Evolutionary conservation across 495 filamentous ascomycete genomes (phyloP).

Genomic region (Aspergillus carlsbadensis): DNA sequence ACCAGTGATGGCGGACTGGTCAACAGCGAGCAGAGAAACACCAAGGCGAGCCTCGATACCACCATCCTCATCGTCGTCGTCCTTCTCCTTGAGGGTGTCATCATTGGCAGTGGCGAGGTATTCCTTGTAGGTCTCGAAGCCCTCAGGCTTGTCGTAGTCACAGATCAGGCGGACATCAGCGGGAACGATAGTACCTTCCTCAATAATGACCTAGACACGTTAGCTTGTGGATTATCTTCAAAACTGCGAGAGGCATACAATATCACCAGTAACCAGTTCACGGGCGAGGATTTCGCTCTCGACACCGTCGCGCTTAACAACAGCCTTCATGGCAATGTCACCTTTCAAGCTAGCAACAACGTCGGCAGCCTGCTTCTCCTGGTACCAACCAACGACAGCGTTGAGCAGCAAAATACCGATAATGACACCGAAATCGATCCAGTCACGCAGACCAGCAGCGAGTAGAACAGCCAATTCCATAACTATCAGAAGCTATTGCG

Average conservation of each 20-base stretch:
- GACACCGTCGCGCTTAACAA: slow-evolving; percentile 67
- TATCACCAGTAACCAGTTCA: slow-evolving; percentile 79
- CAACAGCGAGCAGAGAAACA: slow-evolving; percentile 62
- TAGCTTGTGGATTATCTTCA: not conserved
- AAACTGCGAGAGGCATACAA: slow-evolving; percentile 49
- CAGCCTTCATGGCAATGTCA: slow-evolving; percentile 79
- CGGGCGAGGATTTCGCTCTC: slow-evolving; percentile 74
- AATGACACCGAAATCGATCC: slow-evolving; percentile 85
- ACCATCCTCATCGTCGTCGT: slow-evolving; percentile 55
- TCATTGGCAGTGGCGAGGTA: slow-evolving; percentile 56
- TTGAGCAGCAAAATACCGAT: slow-evolving; percentile 80
- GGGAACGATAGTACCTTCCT: slow-evolving; percentile 75
- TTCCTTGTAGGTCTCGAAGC: slow-evolving; percentile 69
- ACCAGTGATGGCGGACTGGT: slow-evolving; percentile 77
- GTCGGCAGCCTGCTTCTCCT: slow-evolving; percentile 84
- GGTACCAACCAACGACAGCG: slow-evolving; percentile 80
- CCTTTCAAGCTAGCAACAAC: slow-evolving; percentile 78
- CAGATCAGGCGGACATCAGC: slow-evolving; percentile 76
- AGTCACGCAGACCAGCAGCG: slow-evolving; percentile 77
- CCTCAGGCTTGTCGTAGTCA: slow-evolving; percentile 68
- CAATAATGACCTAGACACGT: slow-evolving; percentile 57
- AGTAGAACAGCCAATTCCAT: slow-evolving; percentile 83
- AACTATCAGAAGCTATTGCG: slow-evolving; percentile 43
- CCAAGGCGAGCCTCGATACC: slow-evolving; percentile 58
- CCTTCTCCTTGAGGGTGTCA: slow-evolving; percentile 65